Percentiles rank a stretch among this genome's conserved stretches.
phyloP scores from a whole-genome alignment of 2,329 filamentous ascomycete species.

The Fusarium anguioides region DNA sequence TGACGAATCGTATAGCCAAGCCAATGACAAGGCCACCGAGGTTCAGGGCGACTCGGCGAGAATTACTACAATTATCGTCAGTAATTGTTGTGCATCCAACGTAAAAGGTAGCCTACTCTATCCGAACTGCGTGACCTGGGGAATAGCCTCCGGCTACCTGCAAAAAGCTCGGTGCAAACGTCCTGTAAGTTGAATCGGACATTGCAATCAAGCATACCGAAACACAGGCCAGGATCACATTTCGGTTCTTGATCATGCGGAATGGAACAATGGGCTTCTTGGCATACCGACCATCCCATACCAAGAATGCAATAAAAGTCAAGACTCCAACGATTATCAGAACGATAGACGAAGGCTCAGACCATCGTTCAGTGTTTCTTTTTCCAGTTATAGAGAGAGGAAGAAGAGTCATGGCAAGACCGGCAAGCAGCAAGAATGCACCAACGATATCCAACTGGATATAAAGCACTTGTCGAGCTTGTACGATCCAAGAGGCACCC shows the following conservation, averaged over 20 bases:
- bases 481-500: neutral
- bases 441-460: slow-evolving; percentile 15
- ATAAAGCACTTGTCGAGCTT: neutral
- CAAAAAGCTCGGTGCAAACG: slow-evolving; percentile 53
- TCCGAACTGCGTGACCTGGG: slow-evolving; percentile 50
- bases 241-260: slow-evolving; percentile 51
- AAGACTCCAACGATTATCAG: slow-evolving; percentile 39
- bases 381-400: slow-evolving; percentile 14
- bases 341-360: slow-evolving; percentile 7
- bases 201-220: slow-evolving; percentile 49
- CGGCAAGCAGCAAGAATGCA: slow-evolving; percentile 7
- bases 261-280: slow-evolving; percentile 53
- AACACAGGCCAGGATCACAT: slow-evolving; percentile 51
- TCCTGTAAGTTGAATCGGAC: slow-evolving; percentile 50
- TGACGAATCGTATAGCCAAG: slow-evolving; percentile 46
- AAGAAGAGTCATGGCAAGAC: slow-evolving; percentile 21
- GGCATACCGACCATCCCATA: slow-evolving; percentile 53
- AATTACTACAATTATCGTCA: slow-evolving; percentile 25
- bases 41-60: slow-evolving; percentile 44
- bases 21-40: slow-evolving; percentile 44
- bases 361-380: slow-evolving; percentile 14
- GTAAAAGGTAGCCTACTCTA: slow-evolving; percentile 38
- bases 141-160: slow-evolving; percentile 50
- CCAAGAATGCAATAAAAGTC: slow-evolving; percentile 41
- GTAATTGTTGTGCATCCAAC: rapidly evolving